Conservation (phyloP, 2,329 filamentous ascomycete genomes). For the Trichoderma sp. region DNA sequence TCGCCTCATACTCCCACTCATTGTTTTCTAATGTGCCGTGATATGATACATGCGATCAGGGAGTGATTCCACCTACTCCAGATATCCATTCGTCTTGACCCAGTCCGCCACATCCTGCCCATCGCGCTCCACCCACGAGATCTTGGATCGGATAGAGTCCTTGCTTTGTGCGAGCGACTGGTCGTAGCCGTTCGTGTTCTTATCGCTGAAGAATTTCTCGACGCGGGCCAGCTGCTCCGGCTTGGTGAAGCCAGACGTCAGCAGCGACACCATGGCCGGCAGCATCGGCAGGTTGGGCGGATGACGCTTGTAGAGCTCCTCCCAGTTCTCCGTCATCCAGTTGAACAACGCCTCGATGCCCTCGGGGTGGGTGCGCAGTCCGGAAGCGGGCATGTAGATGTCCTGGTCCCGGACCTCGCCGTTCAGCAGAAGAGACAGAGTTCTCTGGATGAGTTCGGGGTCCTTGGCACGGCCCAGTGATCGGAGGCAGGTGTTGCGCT, state of each 20-base stretch:
- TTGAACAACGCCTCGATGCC: slow-evolving; percentile 79
- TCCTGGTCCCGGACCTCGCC: slow-evolving; percentile 92
- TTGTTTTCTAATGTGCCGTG: not conserved
- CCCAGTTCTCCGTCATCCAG: slow-evolving; percentile 89
- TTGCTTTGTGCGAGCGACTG: slow-evolving; percentile 86
- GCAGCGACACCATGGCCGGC: slow-evolving; percentile 79
- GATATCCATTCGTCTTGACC: slow-evolving; percentile 35
- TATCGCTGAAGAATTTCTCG: slow-evolving; percentile 76
- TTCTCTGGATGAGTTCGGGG: slow-evolving; percentile 78
- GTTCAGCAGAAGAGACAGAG: slow-evolving; percentile 72
- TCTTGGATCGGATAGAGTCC: slow-evolving; percentile 81
- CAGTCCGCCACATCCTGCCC: slow-evolving; percentile 34
- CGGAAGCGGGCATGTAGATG: slow-evolving; percentile 83
- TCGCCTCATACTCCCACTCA: not conserved
- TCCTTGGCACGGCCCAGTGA: slow-evolving; percentile 77
- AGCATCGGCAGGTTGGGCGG: slow-evolving; percentile 87
- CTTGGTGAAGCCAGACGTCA: slow-evolving; percentile 77
- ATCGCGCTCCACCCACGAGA: slow-evolving; percentile 36
- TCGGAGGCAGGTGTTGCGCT: slow-evolving; percentile 89
- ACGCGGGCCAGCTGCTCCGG: slow-evolving; percentile 75
- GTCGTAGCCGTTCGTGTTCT: slow-evolving; percentile 84
- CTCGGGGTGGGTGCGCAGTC: slow-evolving; percentile 73
- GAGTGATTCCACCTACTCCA: slow-evolving; percentile 10
- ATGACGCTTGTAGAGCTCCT: slow-evolving; percentile 75
- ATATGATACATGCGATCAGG: not conserved